phyloP scores from a whole-genome alignment of 768 basidiomycete genomes.

The Kwoniella mangroviensis region DNA sequence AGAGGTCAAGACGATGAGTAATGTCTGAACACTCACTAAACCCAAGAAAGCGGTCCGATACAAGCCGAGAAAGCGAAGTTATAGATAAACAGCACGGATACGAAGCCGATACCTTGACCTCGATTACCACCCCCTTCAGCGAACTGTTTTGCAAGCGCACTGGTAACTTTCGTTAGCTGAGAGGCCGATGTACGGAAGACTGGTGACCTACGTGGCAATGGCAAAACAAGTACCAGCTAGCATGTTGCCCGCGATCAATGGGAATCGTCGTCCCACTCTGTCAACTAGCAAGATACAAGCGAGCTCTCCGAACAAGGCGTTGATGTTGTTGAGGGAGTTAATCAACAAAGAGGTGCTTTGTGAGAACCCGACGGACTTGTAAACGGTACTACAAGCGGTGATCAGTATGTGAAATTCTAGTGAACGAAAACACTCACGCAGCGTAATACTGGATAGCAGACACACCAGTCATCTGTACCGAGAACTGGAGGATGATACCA shows the following conservation, averaged over 20 bases:
- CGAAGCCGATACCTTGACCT: slow-evolving; percentile 40
- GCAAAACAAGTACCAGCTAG: slow-evolving; percentile 41
- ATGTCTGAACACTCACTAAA: slow-evolving; percentile 38
- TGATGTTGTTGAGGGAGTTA: slow-evolving; percentile 75
- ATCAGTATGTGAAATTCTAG: neutral
- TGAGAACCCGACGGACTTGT: slow-evolving; percentile 36
- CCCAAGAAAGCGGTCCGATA: slow-evolving; percentile 65
- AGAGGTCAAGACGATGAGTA: neutral
- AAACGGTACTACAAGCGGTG: slow-evolving; percentile 11
- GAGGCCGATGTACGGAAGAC: too few relatives aligned
- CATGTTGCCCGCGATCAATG: slow-evolving; percentile 46
- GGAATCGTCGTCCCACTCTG: slow-evolving; percentile 68
- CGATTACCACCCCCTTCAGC: slow-evolving; percentile 27
- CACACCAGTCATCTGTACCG: slow-evolving; percentile 68
- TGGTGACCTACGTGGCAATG: slow-evolving; percentile 40
- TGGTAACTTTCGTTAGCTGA: neutral
- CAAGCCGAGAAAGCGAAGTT: slow-evolving; percentile 71
- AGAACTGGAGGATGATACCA: slow-evolving; percentile 63
- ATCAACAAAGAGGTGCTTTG: slow-evolving; percentile 60
- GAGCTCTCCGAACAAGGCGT: slow-evolving; percentile 68
- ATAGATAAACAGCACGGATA: slow-evolving; percentile 59
- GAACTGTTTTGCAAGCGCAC: slow-evolving; percentile 38
- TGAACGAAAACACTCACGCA: slow-evolving; percentile 22
- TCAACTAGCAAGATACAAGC: slow-evolving; percentile 70
- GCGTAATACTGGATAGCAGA: slow-evolving; percentile 67